phyloP scores from a whole-genome alignment of 2,329 filamentous ascomycete genomes.

The Trichophaea hybrida region DNA sequence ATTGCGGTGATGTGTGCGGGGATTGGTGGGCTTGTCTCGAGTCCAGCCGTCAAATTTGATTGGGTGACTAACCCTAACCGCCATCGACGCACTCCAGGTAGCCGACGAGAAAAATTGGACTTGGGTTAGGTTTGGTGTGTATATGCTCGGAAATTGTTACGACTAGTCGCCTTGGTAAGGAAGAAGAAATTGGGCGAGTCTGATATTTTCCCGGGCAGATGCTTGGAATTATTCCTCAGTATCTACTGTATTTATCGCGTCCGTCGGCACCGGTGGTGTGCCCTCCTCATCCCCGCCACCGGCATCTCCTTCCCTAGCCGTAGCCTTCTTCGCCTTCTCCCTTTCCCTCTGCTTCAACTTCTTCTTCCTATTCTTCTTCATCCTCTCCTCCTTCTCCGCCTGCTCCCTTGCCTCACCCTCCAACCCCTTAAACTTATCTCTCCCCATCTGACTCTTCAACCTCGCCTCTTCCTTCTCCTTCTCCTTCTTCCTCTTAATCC shows the following conservation, averaged over 20 bases:
- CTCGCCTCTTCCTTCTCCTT: constrained; percentile 15
- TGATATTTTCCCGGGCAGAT: too few relatives aligned
- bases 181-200: too few relatives aligned
- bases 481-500: constrained; percentile 7
- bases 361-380: constrained; percentile 27
- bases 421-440: constrained; percentile 14
- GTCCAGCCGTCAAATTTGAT: too few relatives aligned
- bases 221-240: too few relatives aligned
- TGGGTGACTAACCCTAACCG: too few relatives aligned
- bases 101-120: too few relatives aligned
- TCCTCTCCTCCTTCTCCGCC: constrained; percentile 18
- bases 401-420: constrained; percentile 11
- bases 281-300: background rate
- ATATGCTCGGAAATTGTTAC: too few relatives aligned
- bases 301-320: background rate
- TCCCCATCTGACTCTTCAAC: constrained; percentile 12
- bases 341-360: constrained; percentile 32
- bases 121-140: too few relatives aligned
- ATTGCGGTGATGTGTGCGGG: background rate
- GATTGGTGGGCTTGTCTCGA: too few relatives aligned
- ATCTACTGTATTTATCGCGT: background rate
- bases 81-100: too few relatives aligned
- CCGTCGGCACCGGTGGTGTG: background rate
- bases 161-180: too few relatives aligned
- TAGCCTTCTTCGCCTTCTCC: constrained; percentile 24